These are phyloP conservation scores for Lolium perenne DNA, from an alignment of 176 grass and related monocot genomes.

Conservation along the genomic window DNA sequence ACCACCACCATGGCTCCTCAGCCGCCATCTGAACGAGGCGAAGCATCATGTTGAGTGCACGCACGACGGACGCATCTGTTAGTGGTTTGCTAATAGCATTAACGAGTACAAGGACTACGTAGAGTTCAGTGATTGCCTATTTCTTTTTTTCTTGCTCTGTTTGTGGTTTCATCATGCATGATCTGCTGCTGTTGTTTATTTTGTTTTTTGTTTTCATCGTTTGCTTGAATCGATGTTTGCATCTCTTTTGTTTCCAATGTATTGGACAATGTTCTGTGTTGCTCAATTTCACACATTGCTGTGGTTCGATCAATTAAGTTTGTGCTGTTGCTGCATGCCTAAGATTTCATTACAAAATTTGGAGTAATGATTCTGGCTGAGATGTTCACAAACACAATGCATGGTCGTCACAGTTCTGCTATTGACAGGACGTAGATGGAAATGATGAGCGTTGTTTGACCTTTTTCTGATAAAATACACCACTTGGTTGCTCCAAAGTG, in stretches of 20 bases:
- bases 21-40: slow-evolving; percentile 53
- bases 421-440: neutral
- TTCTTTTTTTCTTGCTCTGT: slow-evolving; percentile 22
- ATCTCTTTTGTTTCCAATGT: slow-evolving; percentile 27
- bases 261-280: slow-evolving; percentile 35
- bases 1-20: slow-evolving; percentile 64
- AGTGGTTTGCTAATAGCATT: slow-evolving; percentile 66
- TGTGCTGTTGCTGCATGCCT: neutral
- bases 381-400: neutral
- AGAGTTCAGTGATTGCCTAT: slow-evolving; percentile 45
- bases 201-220: slow-evolving; percentile 39
- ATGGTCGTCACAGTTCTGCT: neutral
- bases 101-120: slow-evolving; percentile 43
- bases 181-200: neutral
- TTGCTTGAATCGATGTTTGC: slow-evolving; percentile 52
- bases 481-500: too few species aligned
- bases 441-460: too few species aligned
- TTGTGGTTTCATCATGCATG: slow-evolving; percentile 36
- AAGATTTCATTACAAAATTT: neutral
- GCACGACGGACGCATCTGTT: slow-evolving; percentile 19
- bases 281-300: slow-evolving; percentile 26
- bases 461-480: too few species aligned
- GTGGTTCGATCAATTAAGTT: slow-evolving; percentile 24
- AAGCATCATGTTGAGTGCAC: slow-evolving; percentile 3
- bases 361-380: neutral